Percentiles rank a stretch among this genome's conserved stretches.
phyloP scores from a whole-genome alignment of 2,329 filamentous ascomycete species.

The Ceratocystis alfenasii region DNA sequence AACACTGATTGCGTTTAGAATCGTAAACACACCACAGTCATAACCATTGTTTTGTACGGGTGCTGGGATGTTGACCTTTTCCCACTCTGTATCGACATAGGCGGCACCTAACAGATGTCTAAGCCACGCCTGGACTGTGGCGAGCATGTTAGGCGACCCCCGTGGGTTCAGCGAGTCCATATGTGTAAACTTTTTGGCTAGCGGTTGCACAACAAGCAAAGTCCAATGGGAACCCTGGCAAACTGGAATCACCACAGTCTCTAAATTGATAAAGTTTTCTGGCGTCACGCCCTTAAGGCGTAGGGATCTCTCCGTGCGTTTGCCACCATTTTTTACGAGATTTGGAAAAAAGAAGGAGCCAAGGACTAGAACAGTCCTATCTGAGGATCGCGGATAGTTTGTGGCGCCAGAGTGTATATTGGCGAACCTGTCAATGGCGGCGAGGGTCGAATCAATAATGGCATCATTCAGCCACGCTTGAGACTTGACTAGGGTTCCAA shows the following conservation, averaged over 20 bases:
- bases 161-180: conserved; percentile 50
- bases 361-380: conserved; percentile 51
- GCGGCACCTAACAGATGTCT: conserved; percentile 42
- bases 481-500: conserved; percentile 46
- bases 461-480: conserved; percentile 65
- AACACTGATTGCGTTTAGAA: conserved; percentile 58
- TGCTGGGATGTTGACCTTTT: conserved; percentile 37
- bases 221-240: conserved; percentile 59
- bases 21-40: conserved; percentile 68
- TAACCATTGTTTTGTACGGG: conserved; percentile 52
- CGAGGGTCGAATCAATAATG: conserved; percentile 55
- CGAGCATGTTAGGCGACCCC: conserved; percentile 33
- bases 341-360: conserved; percentile 55
- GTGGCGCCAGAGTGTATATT: conserved; percentile 45
- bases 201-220: conserved; percentile 53
- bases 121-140: conserved; percentile 43
- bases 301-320: conserved; percentile 42
- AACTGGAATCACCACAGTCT: conserved; percentile 59
- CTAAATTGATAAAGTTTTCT: conserved; percentile 51
- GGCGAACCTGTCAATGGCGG: conserved; percentile 46
- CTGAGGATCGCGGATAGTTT: conserved; percentile 33
- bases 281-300: conserved; percentile 45
- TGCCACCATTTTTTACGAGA: conserved; percentile 38
- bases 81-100: conserved; percentile 51
- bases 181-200: conserved; percentile 49